phyloP scores from a whole-genome alignment of 2,329 filamentous ascomycete species.

The Tolypocladium nubicola region DNA sequence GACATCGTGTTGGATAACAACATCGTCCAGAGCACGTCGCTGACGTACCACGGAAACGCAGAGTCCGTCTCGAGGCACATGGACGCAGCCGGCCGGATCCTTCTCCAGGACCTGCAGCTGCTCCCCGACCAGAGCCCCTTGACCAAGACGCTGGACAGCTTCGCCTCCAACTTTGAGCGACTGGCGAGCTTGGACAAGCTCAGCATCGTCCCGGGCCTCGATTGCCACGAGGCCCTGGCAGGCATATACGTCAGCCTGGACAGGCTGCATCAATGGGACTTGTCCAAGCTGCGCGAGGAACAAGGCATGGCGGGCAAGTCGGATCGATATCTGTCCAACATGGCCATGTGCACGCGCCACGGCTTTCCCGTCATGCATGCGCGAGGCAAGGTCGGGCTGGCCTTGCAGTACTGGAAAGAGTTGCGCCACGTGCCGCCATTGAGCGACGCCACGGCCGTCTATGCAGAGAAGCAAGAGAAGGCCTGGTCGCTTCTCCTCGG shows the following conservation, averaged over 20 bases:
- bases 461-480: conserved; percentile 30
- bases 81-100: conserved; percentile 51
- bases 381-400: conserved; percentile 55
- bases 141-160: conserved; percentile 60
- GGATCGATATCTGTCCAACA: conserved; percentile 39
- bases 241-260: conserved; percentile 62
- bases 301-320: conserved; percentile 31
- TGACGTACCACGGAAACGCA: conserved; percentile 52
- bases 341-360: conserved; percentile 58
- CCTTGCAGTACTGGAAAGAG: conserved; percentile 69
- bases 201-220: conserved; percentile 56
- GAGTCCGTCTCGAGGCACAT: conserved; percentile 49
- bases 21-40: conserved; percentile 49
- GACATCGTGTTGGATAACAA: conserved; percentile 53
- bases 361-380: conserved; percentile 64
- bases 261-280: conserved; percentile 61
- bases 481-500: conserved; percentile 61
- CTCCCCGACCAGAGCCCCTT: conserved; percentile 49
- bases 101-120: conserved; percentile 54
- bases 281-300: conserved; percentile 43
- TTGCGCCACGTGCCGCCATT: conserved; percentile 34
- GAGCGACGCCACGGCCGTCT: conserved; percentile 23
- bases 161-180: conserved; percentile 60
- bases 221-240: conserved; percentile 67
- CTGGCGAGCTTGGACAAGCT: conserved; percentile 62